Evolutionary conservation across 371 early-diverging fungal species (phyloP).

Genomic region (Haplosporangium sp.): DNA sequence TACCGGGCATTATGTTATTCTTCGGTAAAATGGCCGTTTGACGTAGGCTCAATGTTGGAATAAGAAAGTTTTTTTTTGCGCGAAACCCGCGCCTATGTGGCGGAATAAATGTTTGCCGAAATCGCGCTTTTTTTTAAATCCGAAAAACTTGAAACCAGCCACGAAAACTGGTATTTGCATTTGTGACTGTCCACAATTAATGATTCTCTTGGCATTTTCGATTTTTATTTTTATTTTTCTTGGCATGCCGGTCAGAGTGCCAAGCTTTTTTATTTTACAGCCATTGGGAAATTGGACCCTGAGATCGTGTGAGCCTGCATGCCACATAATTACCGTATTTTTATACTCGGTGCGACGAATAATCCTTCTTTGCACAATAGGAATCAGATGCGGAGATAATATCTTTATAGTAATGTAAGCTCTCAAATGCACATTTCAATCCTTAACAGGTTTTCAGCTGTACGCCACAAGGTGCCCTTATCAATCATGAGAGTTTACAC

Average conservation of each 20-base stretch:
- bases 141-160: not conserved
- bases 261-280: not conserved
- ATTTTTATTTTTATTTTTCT: not conserved
- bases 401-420: too few relatives aligned
- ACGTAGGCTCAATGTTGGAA: too few relatives aligned
- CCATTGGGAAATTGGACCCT: not conserved
- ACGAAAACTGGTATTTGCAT: not conserved
- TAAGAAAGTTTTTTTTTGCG: too few relatives aligned
- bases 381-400: too few relatives aligned
- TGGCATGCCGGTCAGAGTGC: not conserved
- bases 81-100: too few relatives aligned
- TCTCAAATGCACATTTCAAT: too few relatives aligned
- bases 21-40: too few relatives aligned
- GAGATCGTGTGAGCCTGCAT: too few relatives aligned
- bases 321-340: not conserved
- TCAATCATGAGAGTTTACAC: too few relatives aligned
- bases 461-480: too few relatives aligned
- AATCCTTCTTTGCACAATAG: not conserved
- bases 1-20: too few relatives aligned
- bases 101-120: not conserved
- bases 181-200: not conserved
- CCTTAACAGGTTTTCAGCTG: too few relatives aligned
- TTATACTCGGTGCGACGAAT: not conserved
- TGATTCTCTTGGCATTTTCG: conserved; percentile 10
- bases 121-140: conserved; percentile 3